phyloP scores from a whole-genome alignment of 768 basidiomycete genomes.

The Trametes maxima region DNA sequence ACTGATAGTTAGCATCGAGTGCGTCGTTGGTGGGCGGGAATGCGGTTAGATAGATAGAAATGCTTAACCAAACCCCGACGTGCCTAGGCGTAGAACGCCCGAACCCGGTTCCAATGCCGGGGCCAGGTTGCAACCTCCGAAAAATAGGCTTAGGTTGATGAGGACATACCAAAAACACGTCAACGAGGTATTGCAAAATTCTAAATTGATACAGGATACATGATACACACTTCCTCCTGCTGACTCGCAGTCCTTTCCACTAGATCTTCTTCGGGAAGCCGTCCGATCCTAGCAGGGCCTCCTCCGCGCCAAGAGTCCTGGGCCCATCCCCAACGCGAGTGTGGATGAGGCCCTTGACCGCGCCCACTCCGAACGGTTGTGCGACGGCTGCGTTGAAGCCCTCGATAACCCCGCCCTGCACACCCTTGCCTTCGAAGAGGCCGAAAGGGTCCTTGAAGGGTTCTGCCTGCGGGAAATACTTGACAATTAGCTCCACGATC shows the following conservation, averaged over 20 bases:
- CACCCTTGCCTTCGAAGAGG: slow-evolving; percentile 50
- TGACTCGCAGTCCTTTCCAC: background rate
- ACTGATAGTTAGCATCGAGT: no score
- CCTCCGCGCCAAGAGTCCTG: slow-evolving; percentile 60
- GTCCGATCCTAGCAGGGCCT: slow-evolving; percentile 63
- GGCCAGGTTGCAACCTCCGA: no score
- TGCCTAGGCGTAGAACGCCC: no score
- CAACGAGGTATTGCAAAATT: no score
- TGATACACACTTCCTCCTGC: background rate
- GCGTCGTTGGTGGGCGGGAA: no score
- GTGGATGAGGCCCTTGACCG: slow-evolving; percentile 89
- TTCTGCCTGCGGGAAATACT: slow-evolving; percentile 86
- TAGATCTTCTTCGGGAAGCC: slow-evolving; percentile 61
- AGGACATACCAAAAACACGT: no score
- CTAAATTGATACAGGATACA: background rate
- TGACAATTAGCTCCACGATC: slow-evolving; percentile 73
- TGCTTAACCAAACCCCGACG: no score
- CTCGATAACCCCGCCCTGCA: slow-evolving; percentile 54
- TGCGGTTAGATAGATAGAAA: no score
- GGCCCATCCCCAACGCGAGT: slow-evolving; percentile 94
- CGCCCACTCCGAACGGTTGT: slow-evolving; percentile 69
- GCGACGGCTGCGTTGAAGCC: slow-evolving; percentile 84
- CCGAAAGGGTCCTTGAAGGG: slow-evolving; percentile 77
- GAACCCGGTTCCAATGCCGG: no score
- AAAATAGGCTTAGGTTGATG: no score